Evolutionary conservation across 305 asterid genomes (phyloP).

Genomic region (Striga hermonthica): DNA sequence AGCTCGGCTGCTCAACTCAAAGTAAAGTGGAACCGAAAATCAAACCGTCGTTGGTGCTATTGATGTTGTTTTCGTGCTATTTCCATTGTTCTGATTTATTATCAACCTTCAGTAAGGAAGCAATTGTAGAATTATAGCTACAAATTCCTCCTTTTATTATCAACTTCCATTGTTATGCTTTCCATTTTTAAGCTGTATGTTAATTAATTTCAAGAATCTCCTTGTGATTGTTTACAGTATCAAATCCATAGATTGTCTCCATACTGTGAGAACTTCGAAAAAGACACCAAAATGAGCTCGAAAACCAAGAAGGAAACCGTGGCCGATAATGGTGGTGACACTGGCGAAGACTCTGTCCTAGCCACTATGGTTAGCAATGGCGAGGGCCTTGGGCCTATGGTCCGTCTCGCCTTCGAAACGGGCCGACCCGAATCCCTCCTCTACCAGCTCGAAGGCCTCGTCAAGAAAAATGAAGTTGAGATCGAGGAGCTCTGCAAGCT

Average conservation of each 20-base stretch:
- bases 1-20: too few relatives aligned
- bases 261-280: not conserved
- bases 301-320: conserved; percentile 59
- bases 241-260: not conserved
- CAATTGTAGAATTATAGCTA: conserved; percentile 1
- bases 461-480: conserved; percentile 80
- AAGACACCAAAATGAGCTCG: conserved; percentile 43
- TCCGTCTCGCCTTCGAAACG: conserved; percentile 73
- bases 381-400: conserved; percentile 93
- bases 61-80: not conserved
- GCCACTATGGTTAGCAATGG: conserved; percentile 77
- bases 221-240: not conserved
- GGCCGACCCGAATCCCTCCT: conserved; percentile 78
- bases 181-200: not conserved
- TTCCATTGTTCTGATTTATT: conserved; percentile 22
- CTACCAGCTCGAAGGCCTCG: conserved; percentile 71
- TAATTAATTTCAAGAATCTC: conserved; percentile 1
- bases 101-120: conserved; percentile 14
- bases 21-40: too few relatives aligned
- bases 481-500: conserved; percentile 96
- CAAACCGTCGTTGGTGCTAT: not conserved
- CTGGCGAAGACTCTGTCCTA: conserved; percentile 75
- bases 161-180: too few relatives aligned
- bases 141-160: too few relatives aligned
- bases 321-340: conserved; percentile 63